A percentile compares a stretch with the other conserved stretches of the same genome.
Evolutionary conservation across 306 rosid genomes (phyloP).

Genomic region (Quercus parvula): DNA sequence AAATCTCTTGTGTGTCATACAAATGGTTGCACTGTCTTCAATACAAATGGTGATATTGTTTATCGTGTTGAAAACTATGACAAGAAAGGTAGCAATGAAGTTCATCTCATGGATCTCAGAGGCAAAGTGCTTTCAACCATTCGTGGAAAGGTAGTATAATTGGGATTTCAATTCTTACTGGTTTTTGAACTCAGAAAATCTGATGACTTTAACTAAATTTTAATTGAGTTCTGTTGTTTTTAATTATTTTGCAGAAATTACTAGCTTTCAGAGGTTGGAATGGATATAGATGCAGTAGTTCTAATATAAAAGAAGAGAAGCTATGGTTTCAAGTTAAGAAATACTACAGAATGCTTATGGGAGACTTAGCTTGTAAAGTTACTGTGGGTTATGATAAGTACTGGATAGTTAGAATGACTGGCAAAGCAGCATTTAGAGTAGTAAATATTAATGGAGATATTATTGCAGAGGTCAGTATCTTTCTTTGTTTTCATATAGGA

Average conservation of each 20-base stretch:
- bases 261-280: slow-evolving; percentile 70
- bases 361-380: slow-evolving; percentile 50
- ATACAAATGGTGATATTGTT: slow-evolving; percentile 63
- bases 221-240: neutral
- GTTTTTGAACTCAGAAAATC: neutral
- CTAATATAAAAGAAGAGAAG: slow-evolving; percentile 24
- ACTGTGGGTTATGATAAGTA: slow-evolving; percentile 46
- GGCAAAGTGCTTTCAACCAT: slow-evolving; percentile 66
- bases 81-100: slow-evolving; percentile 61
- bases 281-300: slow-evolving; percentile 43
- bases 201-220: neutral
- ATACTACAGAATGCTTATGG: slow-evolving; percentile 29
- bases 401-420: slow-evolving; percentile 40
- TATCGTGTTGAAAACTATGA: slow-evolving; percentile 84
- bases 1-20: slow-evolving; percentile 76
- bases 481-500: neutral
- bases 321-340: slow-evolving; percentile 66
- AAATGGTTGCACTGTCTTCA: slow-evolving; percentile 85
- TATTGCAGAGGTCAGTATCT: slow-evolving; percentile 65
- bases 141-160: slow-evolving; percentile 33
- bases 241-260: slow-evolving; percentile 40
- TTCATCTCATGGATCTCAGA: slow-evolving; percentile 75
- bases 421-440: slow-evolving; percentile 47
- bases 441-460: slow-evolving; percentile 41
- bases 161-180: neutral